Base-by-base conservation (phyloP, 371 early-diverging fungal genomes). In the Circinella umbellata region DNA sequence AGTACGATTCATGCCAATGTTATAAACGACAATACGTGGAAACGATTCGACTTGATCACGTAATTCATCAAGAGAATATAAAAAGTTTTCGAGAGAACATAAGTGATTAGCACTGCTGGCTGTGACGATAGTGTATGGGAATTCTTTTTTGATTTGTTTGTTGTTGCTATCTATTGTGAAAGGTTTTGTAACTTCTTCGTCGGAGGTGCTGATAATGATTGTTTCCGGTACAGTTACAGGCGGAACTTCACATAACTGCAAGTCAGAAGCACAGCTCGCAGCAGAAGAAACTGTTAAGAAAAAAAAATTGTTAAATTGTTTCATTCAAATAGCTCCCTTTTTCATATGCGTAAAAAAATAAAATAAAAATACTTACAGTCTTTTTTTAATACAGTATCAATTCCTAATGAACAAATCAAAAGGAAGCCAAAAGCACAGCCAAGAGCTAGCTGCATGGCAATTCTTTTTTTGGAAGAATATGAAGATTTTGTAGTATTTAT, bases 71-170 rank as follows among this genome's bases (percentile, higher is more conserved):
- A 85, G 67, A 2, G 84, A 80, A 35, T 90, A 90, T 13, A 90
- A 69, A 71, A 85, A 90, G 68, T 77, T 81, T 69, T 88, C 88
- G 47, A 90, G 74, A 3, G 88, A 83, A 54, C 90, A 90, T 46
- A 89, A 76, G 61, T 90, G 90, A 54, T 90, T 89, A 10, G 84
- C 76, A 53, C 88, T 88, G 20, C 89, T 87, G 0, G 84, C 90
- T 0, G 90, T 89, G 38, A 88, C 80, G 27, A 90, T 88, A 3
- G 89, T 90, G 64, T 77, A 85, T 11, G 83, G 83, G 54, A 68
- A 80, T 35, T 57, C 57, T 57, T 57, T 57, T 57, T 57, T 57
- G 57, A 27, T 34, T 6, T 34, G 2, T 11, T 34, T 51, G 51
- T 15, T 51, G 51, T n/a, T 51, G 51, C 0, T 8, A 14, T 8